Evolutionary conservation across 768 basidiomycete genomes (phyloP).

Genomic region (Harrya chromipes): DNA sequence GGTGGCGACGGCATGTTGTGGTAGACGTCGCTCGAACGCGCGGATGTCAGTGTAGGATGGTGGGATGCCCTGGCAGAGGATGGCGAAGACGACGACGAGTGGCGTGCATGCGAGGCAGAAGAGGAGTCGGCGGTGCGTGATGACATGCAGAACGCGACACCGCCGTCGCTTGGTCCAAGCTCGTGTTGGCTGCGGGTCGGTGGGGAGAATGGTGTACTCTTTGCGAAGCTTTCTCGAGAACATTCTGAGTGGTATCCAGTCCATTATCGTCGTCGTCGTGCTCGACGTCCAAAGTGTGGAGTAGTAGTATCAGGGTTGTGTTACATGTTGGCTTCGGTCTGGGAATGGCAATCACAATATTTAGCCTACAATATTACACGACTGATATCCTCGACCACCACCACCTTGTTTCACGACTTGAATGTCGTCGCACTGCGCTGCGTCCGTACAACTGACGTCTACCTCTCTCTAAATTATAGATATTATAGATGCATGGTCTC

Average conservation of each 20-base stretch:
- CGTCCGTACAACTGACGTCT: no score
- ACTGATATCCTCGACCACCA: no score
- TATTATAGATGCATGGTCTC: neutral
- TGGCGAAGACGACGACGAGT: constrained; percentile 26
- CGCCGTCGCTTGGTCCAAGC: constrained; percentile 9
- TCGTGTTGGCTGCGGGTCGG: constrained; percentile 1
- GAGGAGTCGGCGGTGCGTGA: constrained; percentile 30
- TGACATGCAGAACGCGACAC: constrained; percentile 10
- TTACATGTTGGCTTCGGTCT: neutral
- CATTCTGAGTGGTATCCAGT: constrained; percentile 6
- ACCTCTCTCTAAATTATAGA: no score
- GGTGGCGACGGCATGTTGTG: constrained; percentile 37
- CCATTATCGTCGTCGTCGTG: neutral
- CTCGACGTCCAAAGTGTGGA: neutral
- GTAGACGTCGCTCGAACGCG: constrained; percentile 33
- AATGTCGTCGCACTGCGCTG: no score
- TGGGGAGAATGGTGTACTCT: constrained; percentile 15
- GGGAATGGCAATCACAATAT: no score
- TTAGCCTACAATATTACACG: no score
- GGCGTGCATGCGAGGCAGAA: constrained; percentile 18
- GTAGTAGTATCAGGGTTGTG: neutral
- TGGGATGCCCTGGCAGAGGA: constrained; percentile 38
- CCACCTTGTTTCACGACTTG: no score
- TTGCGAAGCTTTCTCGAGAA: constrained; percentile 1
- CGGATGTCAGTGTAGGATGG: constrained; percentile 38